Percentiles rank a stretch among this genome's conserved stretches.
These are phyloP conservation scores for Colletotrichum gloeosporioides DNA, from an alignment of 2,329 filamentous ascomycete genomes.

Conservation along the genomic window DNA sequence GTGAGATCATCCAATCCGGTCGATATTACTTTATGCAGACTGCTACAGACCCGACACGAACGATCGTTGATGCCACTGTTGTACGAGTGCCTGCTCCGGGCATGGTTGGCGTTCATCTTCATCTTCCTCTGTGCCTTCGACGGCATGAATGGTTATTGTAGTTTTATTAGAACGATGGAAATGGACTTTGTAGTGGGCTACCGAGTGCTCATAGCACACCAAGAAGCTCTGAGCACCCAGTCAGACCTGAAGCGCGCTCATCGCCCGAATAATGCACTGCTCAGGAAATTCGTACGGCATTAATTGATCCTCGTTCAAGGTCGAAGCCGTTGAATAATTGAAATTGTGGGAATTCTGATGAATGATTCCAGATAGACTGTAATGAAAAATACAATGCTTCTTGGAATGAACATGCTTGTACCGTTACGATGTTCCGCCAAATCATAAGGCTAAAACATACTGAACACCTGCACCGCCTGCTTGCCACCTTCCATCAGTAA, in stretches of 20 bases:
- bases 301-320: background rate
- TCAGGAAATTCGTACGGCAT: background rate
- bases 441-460: background rate
- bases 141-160: too few species aligned
- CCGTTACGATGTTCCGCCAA: background rate
- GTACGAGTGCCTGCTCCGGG: background rate
- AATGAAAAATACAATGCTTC: background rate
- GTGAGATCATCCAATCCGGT: background rate
- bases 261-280: background rate
- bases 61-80: background rate
- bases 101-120: background rate
- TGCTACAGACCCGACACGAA: background rate
- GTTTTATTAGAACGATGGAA: background rate
- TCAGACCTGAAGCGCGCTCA: background rate
- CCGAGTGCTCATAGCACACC: background rate
- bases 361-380: background rate
- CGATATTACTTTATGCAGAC: background rate
- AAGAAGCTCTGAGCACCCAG: background rate
- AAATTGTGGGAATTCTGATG: accelerated
- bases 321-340: background rate
- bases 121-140: background rate
- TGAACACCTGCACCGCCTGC: background rate
- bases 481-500: background rate
- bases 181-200: background rate
- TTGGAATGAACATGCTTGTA: background rate